A percentile compares a stretch with the other conserved stretches of the same genome.
Evolutionary conservation across 306 rosid species (phyloP).

Genomic region (Prunus kanzakura): DNA sequence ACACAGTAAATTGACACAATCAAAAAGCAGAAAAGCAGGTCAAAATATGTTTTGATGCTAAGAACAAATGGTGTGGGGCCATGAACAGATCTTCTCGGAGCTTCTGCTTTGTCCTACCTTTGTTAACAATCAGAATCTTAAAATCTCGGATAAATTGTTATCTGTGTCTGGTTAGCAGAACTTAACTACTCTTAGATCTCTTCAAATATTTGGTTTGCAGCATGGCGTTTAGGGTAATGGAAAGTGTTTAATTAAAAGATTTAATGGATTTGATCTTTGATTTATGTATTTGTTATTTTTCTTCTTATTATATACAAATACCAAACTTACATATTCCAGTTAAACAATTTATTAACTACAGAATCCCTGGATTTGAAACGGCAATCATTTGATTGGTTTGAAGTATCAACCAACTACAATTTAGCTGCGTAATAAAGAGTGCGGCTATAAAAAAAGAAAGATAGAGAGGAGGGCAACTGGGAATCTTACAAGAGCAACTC

Average conservation of each 20-base stretch:
- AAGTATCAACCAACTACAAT: background rate
- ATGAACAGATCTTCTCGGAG: slow-evolving; percentile 36
- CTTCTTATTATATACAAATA: too few species aligned
- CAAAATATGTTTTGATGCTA: background rate
- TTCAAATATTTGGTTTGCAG: slow-evolving; percentile 33
- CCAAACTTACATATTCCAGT: too few species aligned
- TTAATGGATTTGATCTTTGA: background rate
- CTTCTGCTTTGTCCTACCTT: slow-evolving; percentile 40
- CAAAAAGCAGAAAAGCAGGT: too few species aligned
- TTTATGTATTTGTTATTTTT: too few species aligned
- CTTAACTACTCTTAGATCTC: slow-evolving; percentile 34
- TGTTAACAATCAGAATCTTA: slow-evolving; percentile 63
- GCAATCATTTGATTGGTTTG: background rate
- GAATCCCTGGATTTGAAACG: background rate
- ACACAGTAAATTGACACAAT: background rate
- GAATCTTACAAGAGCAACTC: too few species aligned
- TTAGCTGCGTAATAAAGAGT: background rate
- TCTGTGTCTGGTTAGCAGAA: slow-evolving; percentile 49
- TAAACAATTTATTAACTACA: too few species aligned
- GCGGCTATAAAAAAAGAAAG: too few species aligned
- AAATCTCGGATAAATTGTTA: slow-evolving; percentile 49
- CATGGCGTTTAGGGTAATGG: slow-evolving; percentile 14
- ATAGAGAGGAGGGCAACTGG: too few species aligned
- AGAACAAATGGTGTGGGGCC: background rate
- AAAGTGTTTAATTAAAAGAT: slow-evolving; percentile 33